Conservation (phyloP, 306 rosid species). For the Parietaria judaica region DNA sequence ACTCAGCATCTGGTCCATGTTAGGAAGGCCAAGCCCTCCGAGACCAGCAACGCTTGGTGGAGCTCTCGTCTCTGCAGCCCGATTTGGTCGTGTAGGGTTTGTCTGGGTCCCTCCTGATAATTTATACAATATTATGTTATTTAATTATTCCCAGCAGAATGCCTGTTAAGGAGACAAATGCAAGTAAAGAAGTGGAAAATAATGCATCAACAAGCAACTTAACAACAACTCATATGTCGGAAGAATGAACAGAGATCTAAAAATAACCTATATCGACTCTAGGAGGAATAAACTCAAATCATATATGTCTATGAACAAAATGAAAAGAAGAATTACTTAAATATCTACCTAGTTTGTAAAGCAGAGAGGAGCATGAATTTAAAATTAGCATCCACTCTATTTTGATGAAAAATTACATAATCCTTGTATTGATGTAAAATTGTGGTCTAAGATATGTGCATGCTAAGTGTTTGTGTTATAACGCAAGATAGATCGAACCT, state of each 20-base stretch:
- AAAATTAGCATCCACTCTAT: too few species aligned
- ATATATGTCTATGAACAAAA: not conserved
- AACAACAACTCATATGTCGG: not conserved
- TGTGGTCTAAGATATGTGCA: too few species aligned
- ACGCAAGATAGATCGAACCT: too few species aligned
- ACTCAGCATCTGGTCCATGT: conserved; percentile 30
- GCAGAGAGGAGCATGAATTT: too few species aligned
- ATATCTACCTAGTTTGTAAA: too few species aligned
- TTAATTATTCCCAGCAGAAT: not conserved
- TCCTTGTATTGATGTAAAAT: too few species aligned
- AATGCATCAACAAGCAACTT: conserved; percentile 1
- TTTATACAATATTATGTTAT: not conserved
- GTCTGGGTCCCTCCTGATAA: conserved; percentile 43
- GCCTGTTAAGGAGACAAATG: not conserved
- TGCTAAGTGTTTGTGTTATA: too few species aligned
- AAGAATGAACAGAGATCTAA: not conserved
- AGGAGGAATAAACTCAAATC: not conserved
- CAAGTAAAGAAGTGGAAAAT: not conserved
- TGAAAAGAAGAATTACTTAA: too few species aligned
- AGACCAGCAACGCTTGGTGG: conserved; percentile 33
- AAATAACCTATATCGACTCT: not conserved
- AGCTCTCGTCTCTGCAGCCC: conserved; percentile 31
- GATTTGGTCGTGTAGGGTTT: conserved; percentile 26
- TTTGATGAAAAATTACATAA: too few species aligned
- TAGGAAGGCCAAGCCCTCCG: conserved; percentile 44